Evolutionary conservation across 768 basidiomycete species (phyloP).

Genomic region (Harrya chromipes): DNA sequence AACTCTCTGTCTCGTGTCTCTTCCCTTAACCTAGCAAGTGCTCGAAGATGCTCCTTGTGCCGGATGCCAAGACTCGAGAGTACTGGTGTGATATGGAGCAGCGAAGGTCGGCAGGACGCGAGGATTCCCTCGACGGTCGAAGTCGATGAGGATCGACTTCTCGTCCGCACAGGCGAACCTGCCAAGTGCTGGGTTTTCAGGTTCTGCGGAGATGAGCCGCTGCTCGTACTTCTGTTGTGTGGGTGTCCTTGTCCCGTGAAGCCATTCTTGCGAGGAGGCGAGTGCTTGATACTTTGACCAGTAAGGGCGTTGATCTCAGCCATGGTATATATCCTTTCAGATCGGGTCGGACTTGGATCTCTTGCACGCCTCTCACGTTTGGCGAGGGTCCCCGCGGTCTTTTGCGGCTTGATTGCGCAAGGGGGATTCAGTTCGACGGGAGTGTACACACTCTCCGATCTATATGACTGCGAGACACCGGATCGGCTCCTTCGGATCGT

Average conservation of each 20-base stretch:
- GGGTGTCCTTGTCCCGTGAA: slow-evolving; percentile 9
- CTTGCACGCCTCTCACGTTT: slow-evolving; percentile 20
- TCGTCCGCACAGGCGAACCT: slow-evolving; percentile 10
- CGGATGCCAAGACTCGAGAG: slow-evolving; percentile 58
- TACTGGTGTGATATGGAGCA: slow-evolving; percentile 58
- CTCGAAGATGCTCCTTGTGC: slow-evolving; percentile 58
- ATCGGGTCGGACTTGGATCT: slow-evolving; percentile 29
- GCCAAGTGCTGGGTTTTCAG: slow-evolving; percentile 6
- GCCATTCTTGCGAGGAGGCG: slow-evolving; percentile 20
- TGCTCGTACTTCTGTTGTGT: slow-evolving; percentile 16
- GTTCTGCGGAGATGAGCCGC: slow-evolving; percentile 21
- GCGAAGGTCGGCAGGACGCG: slow-evolving; percentile 59
- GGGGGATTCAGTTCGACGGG: slow-evolving; percentile 19
- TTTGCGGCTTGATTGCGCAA: slow-evolving; percentile 19
- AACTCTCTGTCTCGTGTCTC: slow-evolving; percentile 68
- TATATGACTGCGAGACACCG: slow-evolving; percentile 18
- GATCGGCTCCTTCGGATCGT: slow-evolving; percentile 23
- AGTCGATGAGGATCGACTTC: slow-evolving; percentile 35
- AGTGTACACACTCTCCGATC: slow-evolving; percentile 24
- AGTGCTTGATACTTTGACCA: slow-evolving; percentile 24
- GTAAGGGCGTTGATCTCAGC: slow-evolving; percentile 33
- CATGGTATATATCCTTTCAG: slow-evolving; percentile 34
- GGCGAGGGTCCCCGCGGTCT: not conserved
- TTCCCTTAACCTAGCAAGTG: slow-evolving; percentile 57
- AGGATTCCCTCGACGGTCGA: slow-evolving; percentile 52